Evolutionary conservation across 306 rosid genomes (phyloP), one percentile per base, ranked within the genome.

Genomic region (peach (Prunus persica)): DNA sequence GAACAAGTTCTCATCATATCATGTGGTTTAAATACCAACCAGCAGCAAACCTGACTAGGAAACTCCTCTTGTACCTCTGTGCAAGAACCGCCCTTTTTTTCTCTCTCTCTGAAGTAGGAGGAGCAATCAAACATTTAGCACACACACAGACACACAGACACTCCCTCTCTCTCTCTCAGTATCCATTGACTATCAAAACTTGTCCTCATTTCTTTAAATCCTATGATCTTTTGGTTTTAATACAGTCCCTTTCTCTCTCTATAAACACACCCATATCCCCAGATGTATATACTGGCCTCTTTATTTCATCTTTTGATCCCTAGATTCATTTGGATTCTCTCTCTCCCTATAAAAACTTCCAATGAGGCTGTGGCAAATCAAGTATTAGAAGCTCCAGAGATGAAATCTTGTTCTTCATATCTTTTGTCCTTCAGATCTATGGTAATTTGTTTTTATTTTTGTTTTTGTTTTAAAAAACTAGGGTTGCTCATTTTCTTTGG

Each of bases 61-160:
- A 57, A 38, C 65, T 78, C 67, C 27, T 65, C 82, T 77, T 71
- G 85, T 79, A 86, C 89, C 89, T 22, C 69, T 84, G 89, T 78
- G 84, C 74, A 87, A 87, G 88, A 85, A 88, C 93, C 84, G 80
- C 85, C 87, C 43, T 38, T 38, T 79, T 47, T 85, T 25, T 28
- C 43, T 19, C 43, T 57, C 72, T 28, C 51, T 5, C 51, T 71
- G 41, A 34, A 34, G 41, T 32, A 5, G 34, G 34, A 32, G 34
- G 34, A 32, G 34, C 34, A 32, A 68, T 46, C 50, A 11, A 46
- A 46, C 60, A 61, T 71, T 55, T 50, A 34, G 7, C 6, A 18
- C 16, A 52, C 22, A 52, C 57, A 16, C 43, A 38, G 2, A 38
- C 1, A 47, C 51, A 47, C 2, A 34, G 8, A 5, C 41, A 0